phyloP scores from a whole-genome alignment of 345 rosid genomes.

The Brassica juncea region DNA sequence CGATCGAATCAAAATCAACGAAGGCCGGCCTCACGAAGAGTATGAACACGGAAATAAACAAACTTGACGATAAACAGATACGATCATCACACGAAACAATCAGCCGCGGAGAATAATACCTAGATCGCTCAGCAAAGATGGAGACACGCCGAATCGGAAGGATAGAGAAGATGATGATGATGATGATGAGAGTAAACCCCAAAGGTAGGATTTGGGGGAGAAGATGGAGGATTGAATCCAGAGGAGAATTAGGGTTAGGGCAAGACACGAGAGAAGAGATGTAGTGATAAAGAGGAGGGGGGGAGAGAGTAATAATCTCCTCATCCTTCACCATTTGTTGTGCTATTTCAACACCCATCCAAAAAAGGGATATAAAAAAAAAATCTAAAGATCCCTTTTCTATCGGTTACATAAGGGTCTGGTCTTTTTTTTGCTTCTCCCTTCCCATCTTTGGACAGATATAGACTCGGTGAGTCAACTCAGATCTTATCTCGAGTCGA shows the following conservation, averaged over 20 bases:
- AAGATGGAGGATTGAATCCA: slow-evolving; percentile 21
- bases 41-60: slow-evolving; percentile 4
- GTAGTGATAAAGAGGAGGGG: slow-evolving; percentile 34
- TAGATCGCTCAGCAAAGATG: not conserved
- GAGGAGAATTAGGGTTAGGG: slow-evolving; percentile 50
- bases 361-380: slow-evolving; percentile 9
- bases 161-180: not conserved
- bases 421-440: not conserved
- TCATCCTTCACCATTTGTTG: slow-evolving; percentile 60
- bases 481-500: slow-evolving; percentile 20
- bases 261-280: slow-evolving; percentile 20
- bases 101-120: slow-evolving; percentile 18
- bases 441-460: slow-evolving; percentile 1
- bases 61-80: not conserved
- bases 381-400: slow-evolving; percentile 41
- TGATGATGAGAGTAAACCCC: not conserved
- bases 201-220: slow-evolving; percentile 9
- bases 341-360: slow-evolving; percentile 53
- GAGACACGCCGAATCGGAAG: slow-evolving; percentile 11
- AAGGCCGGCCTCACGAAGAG: not conserved
- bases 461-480: slow-evolving; percentile 41
- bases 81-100: not conserved
- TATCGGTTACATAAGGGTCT: slow-evolving; percentile 15
- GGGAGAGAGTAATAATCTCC: slow-evolving; percentile 56
- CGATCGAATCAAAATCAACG: slow-evolving; percentile 17